Base-by-base conservation (phyloP, 495 filamentous ascomycete genomes). In the Articulospora tetracladia region DNA sequence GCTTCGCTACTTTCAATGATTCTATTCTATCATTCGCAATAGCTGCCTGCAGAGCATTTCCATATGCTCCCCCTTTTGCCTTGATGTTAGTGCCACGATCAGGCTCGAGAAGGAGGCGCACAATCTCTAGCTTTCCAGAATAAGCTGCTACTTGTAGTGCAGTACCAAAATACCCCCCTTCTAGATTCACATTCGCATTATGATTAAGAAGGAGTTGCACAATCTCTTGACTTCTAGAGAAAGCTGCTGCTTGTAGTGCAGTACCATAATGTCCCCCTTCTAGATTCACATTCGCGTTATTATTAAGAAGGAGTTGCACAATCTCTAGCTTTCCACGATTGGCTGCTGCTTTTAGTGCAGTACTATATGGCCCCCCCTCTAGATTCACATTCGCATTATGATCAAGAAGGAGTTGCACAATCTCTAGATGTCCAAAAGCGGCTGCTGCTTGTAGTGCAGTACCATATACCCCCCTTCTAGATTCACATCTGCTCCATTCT, bases 11-110 rank as follows among this genome's bases (percentile, higher is more conserved):
- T 32, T 32, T 32, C 30, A 32, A 13, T 32, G 30, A 32, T 32
- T 32, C 30, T 6, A 13, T 13, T 6, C 13, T 13, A 13, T 32
- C 30, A 32, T 13, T 13, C 4, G 30, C 30, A 32, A 32, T 32
- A 32, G 73, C 73, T 8, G 58, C 64, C 41, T 70, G 62, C 6
- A 76, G 61, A 15, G 69, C 67, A 27, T 61, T 69, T 15, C 58
- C 50, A 47, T 60, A 69, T 0, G 24, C 0, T n/a, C 67, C 68
- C 34, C 71, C 66, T 50, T 61, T 20, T 8, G 66, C 59, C 55
- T 73, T 71, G 26, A 62, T 53, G 57, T 70, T 62, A 20, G 48
- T 46, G 20, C 26, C 46, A 34, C 59, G 41, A 13, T 63, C 41
- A 13, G 4, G 13, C 30, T 32, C 13, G 19, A 47, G 41, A 19